Evolutionary conservation across 805 yeast genomes (phyloP).

Genomic region (Teunomyces lycoperdinae): DNA sequence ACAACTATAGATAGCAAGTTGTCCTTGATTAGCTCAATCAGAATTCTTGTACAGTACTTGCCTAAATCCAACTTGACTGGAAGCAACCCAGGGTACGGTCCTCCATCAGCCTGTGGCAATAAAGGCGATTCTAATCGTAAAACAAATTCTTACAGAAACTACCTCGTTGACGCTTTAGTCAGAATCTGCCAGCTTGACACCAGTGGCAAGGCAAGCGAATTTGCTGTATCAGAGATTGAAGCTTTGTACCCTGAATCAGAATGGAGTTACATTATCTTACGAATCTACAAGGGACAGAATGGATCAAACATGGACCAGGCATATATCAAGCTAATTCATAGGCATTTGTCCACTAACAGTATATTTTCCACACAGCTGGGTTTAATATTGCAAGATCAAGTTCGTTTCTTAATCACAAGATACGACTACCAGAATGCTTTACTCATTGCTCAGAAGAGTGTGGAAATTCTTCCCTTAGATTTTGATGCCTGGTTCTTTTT

Average conservation of each 20-base stretch:
- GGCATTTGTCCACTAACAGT: conserved; percentile 9
- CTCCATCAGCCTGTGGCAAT: conserved; percentile 28
- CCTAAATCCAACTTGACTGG: conserved; percentile 51
- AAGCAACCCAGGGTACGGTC: conserved; percentile 32
- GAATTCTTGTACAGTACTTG: conserved; percentile 42
- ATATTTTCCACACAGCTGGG: conserved; percentile 49
- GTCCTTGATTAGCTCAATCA: conserved; percentile 19
- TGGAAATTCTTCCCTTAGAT: conserved; percentile 70
- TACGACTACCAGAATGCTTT: conserved; percentile 54
- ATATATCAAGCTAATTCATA: conserved; percentile 23
- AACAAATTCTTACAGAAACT: conserved; percentile 43
- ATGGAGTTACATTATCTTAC: conserved; percentile 24
- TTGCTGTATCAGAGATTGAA: conserved; percentile 39
- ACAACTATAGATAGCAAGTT: conserved; percentile 26
- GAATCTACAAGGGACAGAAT: conserved; percentile 21
- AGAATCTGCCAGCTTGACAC: conserved; percentile 41
- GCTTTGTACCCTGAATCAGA: conserved; percentile 10
- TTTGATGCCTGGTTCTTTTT: conserved; percentile 70
- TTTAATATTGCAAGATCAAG: conserved; percentile 58
- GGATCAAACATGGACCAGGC: conserved; percentile 20
- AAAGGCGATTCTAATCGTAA: conserved; percentile 17
- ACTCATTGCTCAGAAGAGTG: conserved; percentile 56
- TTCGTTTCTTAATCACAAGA: conserved; percentile 58
- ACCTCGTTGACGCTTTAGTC: conserved; percentile 50
- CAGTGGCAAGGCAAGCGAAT: conserved; percentile 24